Base-by-base conservation (phyloP, 2,329 filamentous ascomycete species). In the Diplodia seriata region DNA sequence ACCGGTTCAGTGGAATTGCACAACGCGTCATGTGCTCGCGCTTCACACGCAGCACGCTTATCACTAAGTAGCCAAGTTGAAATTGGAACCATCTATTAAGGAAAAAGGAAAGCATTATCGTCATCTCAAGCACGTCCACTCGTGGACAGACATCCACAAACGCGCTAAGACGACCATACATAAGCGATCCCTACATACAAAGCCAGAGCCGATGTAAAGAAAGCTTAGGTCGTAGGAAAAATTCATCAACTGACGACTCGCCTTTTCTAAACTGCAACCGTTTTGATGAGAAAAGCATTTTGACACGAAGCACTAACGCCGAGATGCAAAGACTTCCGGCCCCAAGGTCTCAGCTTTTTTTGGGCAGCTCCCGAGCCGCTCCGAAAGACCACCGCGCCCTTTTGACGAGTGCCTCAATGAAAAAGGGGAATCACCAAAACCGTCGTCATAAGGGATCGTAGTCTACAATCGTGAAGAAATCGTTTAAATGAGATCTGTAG, bases 261-360 rank as follows among this genome's bases (percentile, higher is more conserved):
- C 54, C 72, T 72, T 76, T 74, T 78, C 76, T 78, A 74, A 70
- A 71, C 71, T 74, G 71, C 73, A 75, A 74, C 74, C 74, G 75
- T 77, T 75, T 75, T 72, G 72, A 74, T 72, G 72, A 74, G 71
- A 76, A 70, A 78, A 76, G 74, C 74, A 77, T 74, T 75, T 78
- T 75, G 76, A 78, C 74, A 75, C 76, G 75, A 77, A 62, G 47
- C 73, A 77, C 73, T 72, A 79, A 80, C 78, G 78, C 78, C 78
- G 74, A 77, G 74, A 79, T 79, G 78, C 76, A 74, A 71, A 76
- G 69, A 70, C 71, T 72, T 74, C 73, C 72, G 72, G 74, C 73
- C 55, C 56, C 66, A 40, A 43, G 55, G 66, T 67, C 64, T 67
- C 55, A 67, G 56, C 66, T 61, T 79, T 79, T 79, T 74, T 73